A percentile compares a stretch with the other conserved stretches of the same genome.
Conservation (phyloP, 345 rosid species). For the Raphanus raphanistrum region DNA sequence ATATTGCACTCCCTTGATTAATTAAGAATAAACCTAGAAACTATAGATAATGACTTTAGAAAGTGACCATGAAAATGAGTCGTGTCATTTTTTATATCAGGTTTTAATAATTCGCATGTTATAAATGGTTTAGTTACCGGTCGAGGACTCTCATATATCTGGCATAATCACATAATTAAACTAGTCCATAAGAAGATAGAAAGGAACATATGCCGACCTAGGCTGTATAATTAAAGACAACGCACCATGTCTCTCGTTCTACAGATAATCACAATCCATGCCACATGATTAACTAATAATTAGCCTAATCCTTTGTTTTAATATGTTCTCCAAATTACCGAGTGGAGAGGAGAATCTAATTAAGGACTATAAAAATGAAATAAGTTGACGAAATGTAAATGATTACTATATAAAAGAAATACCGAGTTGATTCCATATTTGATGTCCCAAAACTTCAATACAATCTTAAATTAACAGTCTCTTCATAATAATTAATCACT, state of each 20-base stretch:
- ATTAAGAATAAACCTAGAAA: neutral
- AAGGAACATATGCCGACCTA: constrained; percentile 29
- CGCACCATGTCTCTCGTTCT: constrained; percentile 31
- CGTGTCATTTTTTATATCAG: neutral
- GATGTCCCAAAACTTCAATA: constrained; percentile 28
- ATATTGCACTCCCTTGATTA: neutral
- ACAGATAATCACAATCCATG: constrained; percentile 13
- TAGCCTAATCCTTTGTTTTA: constrained; percentile 3
- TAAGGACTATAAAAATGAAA: neutral
- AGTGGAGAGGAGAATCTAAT: constrained; percentile 12
- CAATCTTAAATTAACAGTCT: constrained; percentile 16
- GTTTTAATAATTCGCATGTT: neutral
- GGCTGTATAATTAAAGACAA: constrained; percentile 35
- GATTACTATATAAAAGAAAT: neutral
- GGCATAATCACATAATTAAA: constrained; percentile 3
- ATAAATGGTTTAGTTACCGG: neutral
- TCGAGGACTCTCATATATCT: neutral
- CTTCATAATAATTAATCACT: neutral
- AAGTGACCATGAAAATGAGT: neutral
- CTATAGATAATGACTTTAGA: neutral
- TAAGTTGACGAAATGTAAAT: neutral
- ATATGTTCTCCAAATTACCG: neutral
- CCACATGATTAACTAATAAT: constrained; percentile 30
- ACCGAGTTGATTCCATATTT: constrained; percentile 18
- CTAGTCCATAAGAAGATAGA: neutral